Evolutionary conservation across 2,329 filamentous ascomycete species (phyloP).

Genomic region (Botrytis sinoallii): DNA sequence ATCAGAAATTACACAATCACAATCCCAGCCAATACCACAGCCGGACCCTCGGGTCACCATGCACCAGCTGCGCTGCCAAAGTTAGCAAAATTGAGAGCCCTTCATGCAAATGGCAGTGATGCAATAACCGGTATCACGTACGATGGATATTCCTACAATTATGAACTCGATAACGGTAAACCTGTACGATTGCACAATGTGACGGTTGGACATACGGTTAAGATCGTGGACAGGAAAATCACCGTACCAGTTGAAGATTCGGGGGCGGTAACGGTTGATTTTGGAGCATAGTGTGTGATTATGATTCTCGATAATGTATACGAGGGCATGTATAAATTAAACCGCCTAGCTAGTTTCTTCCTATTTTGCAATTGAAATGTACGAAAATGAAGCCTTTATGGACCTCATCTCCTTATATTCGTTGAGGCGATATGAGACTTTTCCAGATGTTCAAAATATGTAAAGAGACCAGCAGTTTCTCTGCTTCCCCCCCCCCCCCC

Average conservation of each 20-base stretch:
- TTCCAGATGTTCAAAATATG: neutral
- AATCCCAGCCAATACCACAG: constrained; percentile 30
- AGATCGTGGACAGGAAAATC: constrained; percentile 40
- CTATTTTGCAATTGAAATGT: neutral
- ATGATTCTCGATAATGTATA: neutral
- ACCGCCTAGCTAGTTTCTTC: neutral
- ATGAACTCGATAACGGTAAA: constrained; percentile 52
- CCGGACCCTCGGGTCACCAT: neutral
- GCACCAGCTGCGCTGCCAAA: constrained; percentile 22
- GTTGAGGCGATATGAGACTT: neutral
- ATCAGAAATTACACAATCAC: constrained; percentile 44
- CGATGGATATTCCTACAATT: constrained; percentile 61
- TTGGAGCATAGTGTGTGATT: constrained; percentile 12
- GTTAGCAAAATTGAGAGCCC: constrained; percentile 43
- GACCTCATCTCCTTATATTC: neutral
- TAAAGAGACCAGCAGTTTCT: neutral
- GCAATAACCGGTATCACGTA: constrained; percentile 60
- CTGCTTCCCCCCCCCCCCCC: rapidly evolving
- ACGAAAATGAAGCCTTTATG: neutral
- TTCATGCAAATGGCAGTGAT: constrained; percentile 61
- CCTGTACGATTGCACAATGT: constrained; percentile 55
- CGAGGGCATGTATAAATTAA: neutral
- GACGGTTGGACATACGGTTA: constrained; percentile 48
- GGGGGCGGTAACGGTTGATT: constrained; percentile 37
- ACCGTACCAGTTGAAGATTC: constrained; percentile 44